Conservation (phyloP, 108 stramenopile species). For the Cyclotella kingstonii region DNA sequence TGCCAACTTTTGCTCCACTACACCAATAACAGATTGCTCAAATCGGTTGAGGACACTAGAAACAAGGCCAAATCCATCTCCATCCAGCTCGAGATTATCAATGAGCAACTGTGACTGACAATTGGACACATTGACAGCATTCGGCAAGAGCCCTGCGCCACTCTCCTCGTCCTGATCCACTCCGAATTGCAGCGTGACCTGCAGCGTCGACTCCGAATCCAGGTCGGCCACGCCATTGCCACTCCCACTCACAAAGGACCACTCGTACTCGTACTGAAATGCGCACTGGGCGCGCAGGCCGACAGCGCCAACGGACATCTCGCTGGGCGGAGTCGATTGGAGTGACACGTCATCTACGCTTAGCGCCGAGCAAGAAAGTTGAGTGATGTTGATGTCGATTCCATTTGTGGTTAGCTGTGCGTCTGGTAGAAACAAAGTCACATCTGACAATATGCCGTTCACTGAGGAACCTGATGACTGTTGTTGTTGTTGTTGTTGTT, state of each 20-base stretch:
- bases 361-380: neutral
- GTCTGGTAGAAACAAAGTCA: constrained; percentile 2
- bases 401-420: neutral
- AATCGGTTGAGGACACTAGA: constrained; percentile 42
- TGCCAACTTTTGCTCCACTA: constrained; percentile 40
- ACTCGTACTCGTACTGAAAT: no score
- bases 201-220: no score
- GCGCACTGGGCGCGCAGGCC: no score
- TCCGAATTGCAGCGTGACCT: constrained; percentile 19
- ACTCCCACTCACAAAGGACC: no score
- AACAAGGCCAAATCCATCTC: constrained; percentile 28
- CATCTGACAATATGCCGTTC: constrained; percentile 2
- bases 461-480: no score
- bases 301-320: no score
- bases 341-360: neutral
- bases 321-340: neutral
- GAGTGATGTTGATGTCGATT: neutral
- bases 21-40: constrained; percentile 36
- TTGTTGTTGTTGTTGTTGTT: no score
- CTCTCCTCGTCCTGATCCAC: no score
- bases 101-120: constrained; percentile 46
- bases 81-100: constrained; percentile 42
- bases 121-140: constrained; percentile 19
- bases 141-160: no score
- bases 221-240: no score